A percentile compares a stretch with the other conserved stretches of the same genome.
Conservation (phyloP, 2,329 filamentous ascomycete genomes). For the Incumbomyces delicatus region DNA sequence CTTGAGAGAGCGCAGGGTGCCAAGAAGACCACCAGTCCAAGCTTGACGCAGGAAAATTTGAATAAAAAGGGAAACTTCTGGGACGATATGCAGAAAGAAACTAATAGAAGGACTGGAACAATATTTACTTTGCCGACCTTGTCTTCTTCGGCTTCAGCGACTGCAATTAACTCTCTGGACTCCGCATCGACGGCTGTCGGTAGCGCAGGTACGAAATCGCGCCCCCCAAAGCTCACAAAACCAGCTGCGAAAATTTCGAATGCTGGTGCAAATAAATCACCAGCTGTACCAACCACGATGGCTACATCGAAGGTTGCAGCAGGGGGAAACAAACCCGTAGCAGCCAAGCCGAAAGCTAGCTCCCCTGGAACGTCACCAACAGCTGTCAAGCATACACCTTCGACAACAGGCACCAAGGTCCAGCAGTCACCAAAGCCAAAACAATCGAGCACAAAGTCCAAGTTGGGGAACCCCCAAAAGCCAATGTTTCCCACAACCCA, state of each 20-base stretch:
- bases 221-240: not conserved
- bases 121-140: slow-evolving; percentile 16
- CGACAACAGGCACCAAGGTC: not conserved
- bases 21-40: slow-evolving; percentile 6
- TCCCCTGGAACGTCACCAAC: not conserved
- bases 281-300: not conserved
- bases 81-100: slow-evolving; percentile 14
- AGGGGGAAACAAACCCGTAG: not conserved
- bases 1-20: not conserved
- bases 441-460: not conserved
- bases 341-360: not conserved
- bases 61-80: slow-evolving; percentile 14
- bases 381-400: not conserved
- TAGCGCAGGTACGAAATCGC: slow-evolving; percentile 5
- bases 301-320: slow-evolving; percentile 3
- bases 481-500: not conserved
- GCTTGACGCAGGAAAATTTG: slow-evolving; percentile 1
- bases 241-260: not conserved
- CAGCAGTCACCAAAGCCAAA: not conserved
- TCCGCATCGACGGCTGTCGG: slow-evolving; percentile 11
- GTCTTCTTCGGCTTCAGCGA: slow-evolving; percentile 8
- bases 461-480: not conserved
- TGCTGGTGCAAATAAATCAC: not conserved
- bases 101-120: slow-evolving; percentile 15
- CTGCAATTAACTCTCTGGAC: not conserved